Conservation (phyloP, 148 eudicot species). For the Selenicereus undatus region DNA sequence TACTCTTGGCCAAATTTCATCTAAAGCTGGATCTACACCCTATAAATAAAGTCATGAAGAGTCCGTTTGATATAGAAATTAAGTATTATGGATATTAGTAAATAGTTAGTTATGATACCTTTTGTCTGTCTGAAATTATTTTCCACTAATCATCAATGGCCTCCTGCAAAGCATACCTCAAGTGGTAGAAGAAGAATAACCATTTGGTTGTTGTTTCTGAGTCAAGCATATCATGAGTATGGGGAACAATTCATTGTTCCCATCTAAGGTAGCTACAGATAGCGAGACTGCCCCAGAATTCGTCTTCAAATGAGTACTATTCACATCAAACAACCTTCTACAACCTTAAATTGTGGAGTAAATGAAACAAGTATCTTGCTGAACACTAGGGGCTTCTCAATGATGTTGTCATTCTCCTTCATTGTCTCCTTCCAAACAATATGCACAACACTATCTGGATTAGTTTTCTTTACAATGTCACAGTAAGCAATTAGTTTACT, state of each 20-base stretch:
- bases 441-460: not conserved
- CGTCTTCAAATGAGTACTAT: not conserved
- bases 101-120: too few relatives aligned
- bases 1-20: too few relatives aligned
- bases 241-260: not conserved
- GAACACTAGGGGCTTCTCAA: not conserved
- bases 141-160: too few relatives aligned
- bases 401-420: too few relatives aligned
- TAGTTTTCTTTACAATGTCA: not conserved
- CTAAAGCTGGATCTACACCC: too few relatives aligned
- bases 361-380: not conserved
- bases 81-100: too few relatives aligned
- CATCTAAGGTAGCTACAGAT: not conserved
- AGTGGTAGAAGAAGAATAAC: not conserved
- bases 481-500: not conserved
- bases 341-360: not conserved
- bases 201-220: too few relatives aligned
- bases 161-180: too few relatives aligned
- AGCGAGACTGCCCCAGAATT: not conserved
- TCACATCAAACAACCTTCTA: not conserved
- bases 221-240: too few relatives aligned
- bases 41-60: too few relatives aligned
- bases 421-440: not conserved
- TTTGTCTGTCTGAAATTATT: not conserved
- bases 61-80: too few relatives aligned